These are phyloP conservation scores for Trichophyton mentagrophytes DNA, from an alignment of 2,329 filamentous ascomycete genomes.

Conservation along the genomic window DNA sequence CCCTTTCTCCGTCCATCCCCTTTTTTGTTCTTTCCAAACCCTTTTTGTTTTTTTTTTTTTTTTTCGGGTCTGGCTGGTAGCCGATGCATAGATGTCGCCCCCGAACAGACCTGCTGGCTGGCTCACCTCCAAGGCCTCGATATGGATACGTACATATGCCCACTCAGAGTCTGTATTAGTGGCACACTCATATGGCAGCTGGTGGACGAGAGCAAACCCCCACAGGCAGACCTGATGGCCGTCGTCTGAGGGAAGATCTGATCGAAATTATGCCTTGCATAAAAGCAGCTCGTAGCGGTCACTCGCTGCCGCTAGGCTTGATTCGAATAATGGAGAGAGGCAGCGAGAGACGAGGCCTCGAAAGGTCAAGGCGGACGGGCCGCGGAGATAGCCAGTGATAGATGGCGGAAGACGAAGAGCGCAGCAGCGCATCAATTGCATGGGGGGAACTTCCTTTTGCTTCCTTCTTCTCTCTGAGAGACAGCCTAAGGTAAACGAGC, in stretches of 20 bases:
- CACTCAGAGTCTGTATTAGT: neutral
- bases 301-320: neutral
- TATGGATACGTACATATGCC: neutral
- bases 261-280: conserved; percentile 2
- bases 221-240: neutral
- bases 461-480: neutral
- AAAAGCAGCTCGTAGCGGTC: neutral
- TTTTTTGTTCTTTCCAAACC: no score
- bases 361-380: neutral
- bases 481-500: no score
- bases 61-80: neutral
- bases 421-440: neutral
- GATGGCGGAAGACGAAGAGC: neutral
- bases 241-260: neutral
- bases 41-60: no score
- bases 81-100: neutral
- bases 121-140: neutral
- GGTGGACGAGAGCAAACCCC: neutral
- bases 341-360: neutral
- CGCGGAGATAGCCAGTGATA: neutral
- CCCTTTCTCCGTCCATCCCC: neutral
- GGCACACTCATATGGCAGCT: neutral
- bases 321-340: neutral
- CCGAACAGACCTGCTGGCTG: neutral
- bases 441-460: neutral